phyloP scores from a whole-genome alignment of 495 filamentous ascomycete species.

The Usnea hakonensis region DNA sequence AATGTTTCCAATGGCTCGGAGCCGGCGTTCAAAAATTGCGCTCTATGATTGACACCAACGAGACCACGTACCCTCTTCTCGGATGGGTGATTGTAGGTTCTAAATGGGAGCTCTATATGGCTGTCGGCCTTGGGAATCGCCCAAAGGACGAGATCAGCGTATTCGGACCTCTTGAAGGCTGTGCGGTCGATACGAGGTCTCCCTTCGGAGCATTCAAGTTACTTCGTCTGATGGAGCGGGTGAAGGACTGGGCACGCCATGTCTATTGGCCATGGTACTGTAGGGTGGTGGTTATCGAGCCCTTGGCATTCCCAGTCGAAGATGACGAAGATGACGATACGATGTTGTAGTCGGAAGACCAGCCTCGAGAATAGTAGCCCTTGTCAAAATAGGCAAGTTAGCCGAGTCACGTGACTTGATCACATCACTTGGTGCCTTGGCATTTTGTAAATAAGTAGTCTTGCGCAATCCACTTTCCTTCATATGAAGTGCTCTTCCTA shows the following conservation, averaged over 20 bases:
- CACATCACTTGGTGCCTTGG: too few relatives aligned
- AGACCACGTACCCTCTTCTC: neutral
- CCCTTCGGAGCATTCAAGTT: neutral
- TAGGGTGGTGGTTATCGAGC: too few relatives aligned
- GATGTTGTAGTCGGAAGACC: too few relatives aligned
- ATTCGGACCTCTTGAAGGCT: neutral
- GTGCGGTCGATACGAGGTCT: neutral
- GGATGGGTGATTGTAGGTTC: neutral
- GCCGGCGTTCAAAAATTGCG: neutral
- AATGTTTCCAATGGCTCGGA: neutral
- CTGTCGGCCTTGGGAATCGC: neutral
- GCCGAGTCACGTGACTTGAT: too few relatives aligned
- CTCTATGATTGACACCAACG: neutral
- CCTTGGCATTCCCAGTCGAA: too few relatives aligned
- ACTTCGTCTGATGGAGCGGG: neutral
- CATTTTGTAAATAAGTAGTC: too few relatives aligned
- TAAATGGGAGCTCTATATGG: neutral
- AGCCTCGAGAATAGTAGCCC: too few relatives aligned
- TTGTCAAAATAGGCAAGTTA: too few relatives aligned
- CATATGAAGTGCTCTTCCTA: too few relatives aligned
- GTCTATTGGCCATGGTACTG: neutral
- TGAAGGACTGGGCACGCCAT: neutral
- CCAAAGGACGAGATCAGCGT: neutral
- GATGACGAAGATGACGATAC: too few relatives aligned
- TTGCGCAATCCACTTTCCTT: too few relatives aligned